Percentiles rank a stretch among this genome's conserved stretches.
Evolutionary conservation across 1,139 yeast species (phyloP).

Genomic region (Saccharomyces uvarum): DNA sequence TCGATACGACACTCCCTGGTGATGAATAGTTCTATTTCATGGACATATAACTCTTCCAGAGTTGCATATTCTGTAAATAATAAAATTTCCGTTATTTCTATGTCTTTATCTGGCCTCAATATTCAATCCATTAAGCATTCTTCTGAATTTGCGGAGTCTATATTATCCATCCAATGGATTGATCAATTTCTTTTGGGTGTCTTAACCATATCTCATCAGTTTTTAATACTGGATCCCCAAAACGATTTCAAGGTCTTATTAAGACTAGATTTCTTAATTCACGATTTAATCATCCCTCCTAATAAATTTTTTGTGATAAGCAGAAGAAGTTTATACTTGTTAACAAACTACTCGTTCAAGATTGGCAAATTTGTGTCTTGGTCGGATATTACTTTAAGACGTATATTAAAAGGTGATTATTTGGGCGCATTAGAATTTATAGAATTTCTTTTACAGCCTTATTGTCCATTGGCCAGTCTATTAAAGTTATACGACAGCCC

Average conservation of each 20-base stretch:
- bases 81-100: slow-evolving; percentile 30
- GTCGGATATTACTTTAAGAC: slow-evolving; percentile 26
- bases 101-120: slow-evolving; percentile 6
- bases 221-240: slow-evolving; percentile 37
- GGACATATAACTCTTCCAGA: slow-evolving; percentile 42
- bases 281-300: slow-evolving; percentile 37
- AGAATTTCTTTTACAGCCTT: slow-evolving; percentile 40
- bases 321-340: slow-evolving; percentile 16
- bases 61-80: slow-evolving; percentile 14
- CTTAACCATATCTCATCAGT: slow-evolving; percentile 42
- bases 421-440: slow-evolving; percentile 37
- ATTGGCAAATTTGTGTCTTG: slow-evolving; percentile 27
- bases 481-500: slow-evolving; percentile 27
- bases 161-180: slow-evolving; percentile 57
- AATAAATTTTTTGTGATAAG: slow-evolving; percentile 32
- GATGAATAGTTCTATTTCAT: slow-evolving; percentile 41
- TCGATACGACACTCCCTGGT: slow-evolving; percentile 36
- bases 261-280: slow-evolving; percentile 39
- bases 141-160: slow-evolving; percentile 39
- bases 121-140: slow-evolving; percentile 33
- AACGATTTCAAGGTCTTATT: slow-evolving; percentile 33
- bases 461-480: slow-evolving; percentile 19
- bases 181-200: slow-evolving; percentile 43
- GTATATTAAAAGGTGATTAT: slow-evolving; percentile 33
- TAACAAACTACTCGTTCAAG: slow-evolving; percentile 23